Evolutionary conservation across 2,329 filamentous ascomycete species (phyloP).

Genomic region (Colletotrichum liriopes): DNA sequence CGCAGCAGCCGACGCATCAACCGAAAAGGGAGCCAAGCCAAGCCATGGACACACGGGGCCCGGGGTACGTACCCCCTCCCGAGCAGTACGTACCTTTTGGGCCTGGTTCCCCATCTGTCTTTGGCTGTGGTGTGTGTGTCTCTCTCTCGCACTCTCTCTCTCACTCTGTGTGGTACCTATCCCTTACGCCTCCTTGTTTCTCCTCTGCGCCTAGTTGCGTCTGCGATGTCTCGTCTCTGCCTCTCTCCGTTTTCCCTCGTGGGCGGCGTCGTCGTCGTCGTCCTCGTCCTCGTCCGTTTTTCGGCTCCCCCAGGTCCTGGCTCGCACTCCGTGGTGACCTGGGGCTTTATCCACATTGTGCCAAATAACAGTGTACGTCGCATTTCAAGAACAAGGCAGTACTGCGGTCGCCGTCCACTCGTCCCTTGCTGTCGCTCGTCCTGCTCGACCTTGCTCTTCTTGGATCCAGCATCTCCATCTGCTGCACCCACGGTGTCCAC

Average conservation of each 20-base stretch:
- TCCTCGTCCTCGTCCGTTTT: constrained; percentile 37
- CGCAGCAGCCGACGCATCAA: neutral
- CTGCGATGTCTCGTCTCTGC: constrained; percentile 23
- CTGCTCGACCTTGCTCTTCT: neutral
- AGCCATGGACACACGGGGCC: neutral
- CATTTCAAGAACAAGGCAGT: neutral
- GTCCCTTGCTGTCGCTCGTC: constrained; percentile 1
- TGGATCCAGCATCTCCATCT: neutral
- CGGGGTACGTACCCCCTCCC: neutral
- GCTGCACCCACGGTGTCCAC: neutral
- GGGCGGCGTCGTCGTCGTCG: constrained; percentile 45
- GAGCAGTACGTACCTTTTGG: neutral
- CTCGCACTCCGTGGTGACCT: constrained; percentile 1
- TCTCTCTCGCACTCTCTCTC: neutral
- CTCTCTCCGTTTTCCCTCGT: constrained; percentile 42
- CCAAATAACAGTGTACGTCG: neutral
- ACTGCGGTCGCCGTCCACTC: neutral
- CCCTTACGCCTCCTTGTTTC: neutral
- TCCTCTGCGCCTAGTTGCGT: neutral
- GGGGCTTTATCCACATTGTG: constrained; percentile 3
- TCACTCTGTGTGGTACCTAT: neutral
- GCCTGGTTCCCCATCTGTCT: neutral
- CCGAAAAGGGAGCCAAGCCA: constrained; percentile 4
- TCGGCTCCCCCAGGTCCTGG: constrained; percentile 23
- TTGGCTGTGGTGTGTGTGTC: neutral